Percentiles rank a stretch among this genome's conserved stretches.
Evolutionary conservation across 331 rosid species (phyloP).

Genomic region (Saraca asoca): DNA sequence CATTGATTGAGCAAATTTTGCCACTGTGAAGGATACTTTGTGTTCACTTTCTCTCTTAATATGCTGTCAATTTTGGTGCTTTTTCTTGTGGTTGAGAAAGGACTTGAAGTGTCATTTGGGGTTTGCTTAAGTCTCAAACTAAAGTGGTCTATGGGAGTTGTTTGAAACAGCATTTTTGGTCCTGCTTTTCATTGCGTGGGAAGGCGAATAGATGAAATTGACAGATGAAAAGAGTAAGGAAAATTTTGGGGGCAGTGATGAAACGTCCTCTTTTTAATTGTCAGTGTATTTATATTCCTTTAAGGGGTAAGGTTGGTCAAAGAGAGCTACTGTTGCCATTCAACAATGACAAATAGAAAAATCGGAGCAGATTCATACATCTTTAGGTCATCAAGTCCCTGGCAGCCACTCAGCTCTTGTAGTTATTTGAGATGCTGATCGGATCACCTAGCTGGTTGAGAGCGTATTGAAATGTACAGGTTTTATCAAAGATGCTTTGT

Average conservation of each 20-base stretch:
- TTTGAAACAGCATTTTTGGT: too few species aligned
- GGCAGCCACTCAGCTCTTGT: neutral
- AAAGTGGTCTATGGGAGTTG: slow-evolving; percentile 6
- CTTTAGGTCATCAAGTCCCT: neutral
- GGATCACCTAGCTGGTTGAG: slow-evolving; percentile 18
- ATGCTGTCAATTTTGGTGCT: neutral
- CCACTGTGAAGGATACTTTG: slow-evolving; percentile 21
- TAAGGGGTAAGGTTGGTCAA: slow-evolving; percentile 25
- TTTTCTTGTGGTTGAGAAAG: slow-evolving; percentile 14
- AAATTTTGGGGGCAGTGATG: slow-evolving; percentile 10
- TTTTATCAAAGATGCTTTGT: slow-evolving; percentile 2
- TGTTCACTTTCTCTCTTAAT: slow-evolving; percentile 10
- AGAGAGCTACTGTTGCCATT: slow-evolving; percentile 17
- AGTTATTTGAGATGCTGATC: neutral
- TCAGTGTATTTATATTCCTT: slow-evolving; percentile 14
- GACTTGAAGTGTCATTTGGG: slow-evolving; percentile 7
- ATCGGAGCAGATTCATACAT: neutral
- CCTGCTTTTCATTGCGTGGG: too few species aligned
- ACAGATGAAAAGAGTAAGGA: neutral
- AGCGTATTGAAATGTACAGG: slow-evolving; percentile 19
- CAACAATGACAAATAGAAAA: slow-evolving; percentile 17
- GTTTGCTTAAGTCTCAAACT: neutral
- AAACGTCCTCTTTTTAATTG: neutral
- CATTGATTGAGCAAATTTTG: neutral
- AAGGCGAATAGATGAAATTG: neutral